A percentile compares a stretch with the other conserved stretches of the same genome.
Evolutionary conservation across 805 yeast genomes (phyloP).

Genomic region (Hanseniaspora pseudoguilliermondii): DNA sequence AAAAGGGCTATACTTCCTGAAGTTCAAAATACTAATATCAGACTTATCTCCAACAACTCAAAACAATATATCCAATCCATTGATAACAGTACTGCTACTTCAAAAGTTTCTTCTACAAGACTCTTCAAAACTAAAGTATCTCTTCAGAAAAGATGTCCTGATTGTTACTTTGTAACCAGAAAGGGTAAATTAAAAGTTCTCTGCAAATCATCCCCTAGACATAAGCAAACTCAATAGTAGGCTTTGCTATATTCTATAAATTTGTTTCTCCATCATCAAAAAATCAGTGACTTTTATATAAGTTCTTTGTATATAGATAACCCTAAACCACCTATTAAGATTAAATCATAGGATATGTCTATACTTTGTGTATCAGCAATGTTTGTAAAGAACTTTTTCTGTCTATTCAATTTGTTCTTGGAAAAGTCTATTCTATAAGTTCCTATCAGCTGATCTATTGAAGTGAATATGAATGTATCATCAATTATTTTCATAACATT

Average conservation of each 20-base stretch:
- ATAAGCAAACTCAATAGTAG: constrained; percentile 83
- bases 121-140: constrained; percentile 87
- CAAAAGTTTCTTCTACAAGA: constrained; percentile 29
- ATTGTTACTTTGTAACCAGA: constrained; percentile 85
- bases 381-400: constrained; percentile 50
- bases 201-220: constrained; percentile 86
- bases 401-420: constrained; percentile 24
- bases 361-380: constrained; percentile 84
- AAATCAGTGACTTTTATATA: background rate
- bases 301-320: constrained; percentile 39
- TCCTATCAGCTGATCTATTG: constrained; percentile 59
- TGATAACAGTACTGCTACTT: too few relatives aligned
- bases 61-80: background rate
- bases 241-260: background rate
- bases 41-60: background rate
- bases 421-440: constrained; percentile 50
- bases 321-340: constrained; percentile 72
- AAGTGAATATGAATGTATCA: constrained; percentile 40
- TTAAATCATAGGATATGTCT: constrained; percentile 29
- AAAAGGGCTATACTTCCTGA: too few relatives aligned
- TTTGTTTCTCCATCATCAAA: too few relatives aligned
- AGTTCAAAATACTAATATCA: background rate
- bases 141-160: constrained; percentile 83
- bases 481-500: constrained; percentile 20
- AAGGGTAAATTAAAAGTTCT: constrained; percentile 89